Evolutionary conservation across 352 stramenopile species (phyloP).

Genomic region (Pythium sukuiense): DNA sequence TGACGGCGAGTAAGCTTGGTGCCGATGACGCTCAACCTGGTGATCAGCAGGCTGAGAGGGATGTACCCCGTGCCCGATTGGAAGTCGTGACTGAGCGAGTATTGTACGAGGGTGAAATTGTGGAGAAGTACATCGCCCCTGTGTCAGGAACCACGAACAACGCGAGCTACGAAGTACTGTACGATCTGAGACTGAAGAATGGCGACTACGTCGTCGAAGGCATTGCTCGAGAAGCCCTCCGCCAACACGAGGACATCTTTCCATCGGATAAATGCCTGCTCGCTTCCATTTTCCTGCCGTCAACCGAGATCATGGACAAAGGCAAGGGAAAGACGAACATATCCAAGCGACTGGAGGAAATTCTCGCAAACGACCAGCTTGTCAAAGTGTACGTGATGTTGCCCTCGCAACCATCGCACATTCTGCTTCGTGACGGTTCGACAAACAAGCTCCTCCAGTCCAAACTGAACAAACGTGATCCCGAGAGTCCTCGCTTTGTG

Average conservation of each 20-base stretch:
- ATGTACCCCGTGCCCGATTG: constrained; percentile 41
- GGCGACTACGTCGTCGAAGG: constrained; percentile 35
- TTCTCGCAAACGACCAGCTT: constrained; percentile 47
- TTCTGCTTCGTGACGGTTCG: constrained; percentile 44
- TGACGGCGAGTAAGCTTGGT: not conserved
- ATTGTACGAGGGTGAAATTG: constrained; percentile 38
- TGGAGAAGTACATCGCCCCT: constrained; percentile 22
- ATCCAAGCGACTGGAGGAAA: constrained; percentile 29
- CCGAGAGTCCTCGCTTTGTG: constrained; percentile 47
- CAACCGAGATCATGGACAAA: constrained; percentile 27
- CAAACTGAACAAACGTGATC: constrained; percentile 31
- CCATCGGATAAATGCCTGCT: constrained; percentile 43
- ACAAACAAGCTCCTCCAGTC: constrained; percentile 43
- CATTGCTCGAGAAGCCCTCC: constrained; percentile 37
- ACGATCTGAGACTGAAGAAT: constrained; percentile 45
- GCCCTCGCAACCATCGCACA: constrained; percentile 25
- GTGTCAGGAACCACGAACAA: not conserved
- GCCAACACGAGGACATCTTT: constrained; percentile 39
- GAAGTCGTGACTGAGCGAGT: constrained; percentile 26
- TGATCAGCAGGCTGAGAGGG: constrained; percentile 16
- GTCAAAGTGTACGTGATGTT: constrained; percentile 58
- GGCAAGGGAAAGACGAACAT: constrained; percentile 14
- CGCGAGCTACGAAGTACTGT: constrained; percentile 30
- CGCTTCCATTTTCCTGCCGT: constrained; percentile 35
- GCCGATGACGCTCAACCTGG: not conserved